Evolutionary conservation across 306 rosid genomes (phyloP).

Genomic region (Carpinus fangiana): DNA sequence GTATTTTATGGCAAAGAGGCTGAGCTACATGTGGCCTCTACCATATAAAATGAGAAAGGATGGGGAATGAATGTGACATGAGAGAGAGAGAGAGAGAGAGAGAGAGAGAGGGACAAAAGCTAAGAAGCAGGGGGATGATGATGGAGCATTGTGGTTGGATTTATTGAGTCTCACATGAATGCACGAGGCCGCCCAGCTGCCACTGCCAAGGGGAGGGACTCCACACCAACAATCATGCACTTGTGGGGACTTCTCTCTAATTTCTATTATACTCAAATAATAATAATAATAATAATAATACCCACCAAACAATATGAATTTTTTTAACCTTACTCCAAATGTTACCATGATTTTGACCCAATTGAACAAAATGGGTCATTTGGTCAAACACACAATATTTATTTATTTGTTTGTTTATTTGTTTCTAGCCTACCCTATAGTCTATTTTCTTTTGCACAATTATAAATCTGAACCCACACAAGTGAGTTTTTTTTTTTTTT

Average conservation of each 20-base stretch:
- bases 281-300: constrained; percentile 7
- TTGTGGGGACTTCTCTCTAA: constrained; percentile 38
- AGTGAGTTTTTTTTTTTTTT: background rate
- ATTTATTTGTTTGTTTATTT: background rate
- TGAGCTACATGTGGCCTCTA: constrained; percentile 47
- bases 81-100: constrained; percentile 23
- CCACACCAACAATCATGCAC: constrained; percentile 47
- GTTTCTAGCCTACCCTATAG: background rate
- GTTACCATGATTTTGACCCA: background rate
- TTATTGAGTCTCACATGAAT: constrained; percentile 70
- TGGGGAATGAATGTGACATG: constrained; percentile 49
- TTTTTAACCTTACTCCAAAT: background rate
- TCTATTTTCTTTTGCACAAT: background rate
- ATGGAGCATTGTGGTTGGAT: constrained; percentile 57
- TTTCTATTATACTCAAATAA: background rate
- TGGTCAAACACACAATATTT: background rate
- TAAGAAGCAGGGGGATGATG: constrained; percentile 37
- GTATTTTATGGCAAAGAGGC: constrained; percentile 38
- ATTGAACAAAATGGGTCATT: background rate
- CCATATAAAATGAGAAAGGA: constrained; percentile 45
- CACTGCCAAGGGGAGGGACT: constrained; percentile 27
- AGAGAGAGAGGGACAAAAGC: constrained; percentile 14
- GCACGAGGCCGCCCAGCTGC: constrained; percentile 73
- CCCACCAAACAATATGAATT: background rate
- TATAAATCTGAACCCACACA: background rate